Percentiles rank a stretch among this genome's conserved stretches.
Evolutionary conservation across 2,329 filamentous ascomycete genomes (phyloP).

Genomic region (Fusarium falciforme): DNA sequence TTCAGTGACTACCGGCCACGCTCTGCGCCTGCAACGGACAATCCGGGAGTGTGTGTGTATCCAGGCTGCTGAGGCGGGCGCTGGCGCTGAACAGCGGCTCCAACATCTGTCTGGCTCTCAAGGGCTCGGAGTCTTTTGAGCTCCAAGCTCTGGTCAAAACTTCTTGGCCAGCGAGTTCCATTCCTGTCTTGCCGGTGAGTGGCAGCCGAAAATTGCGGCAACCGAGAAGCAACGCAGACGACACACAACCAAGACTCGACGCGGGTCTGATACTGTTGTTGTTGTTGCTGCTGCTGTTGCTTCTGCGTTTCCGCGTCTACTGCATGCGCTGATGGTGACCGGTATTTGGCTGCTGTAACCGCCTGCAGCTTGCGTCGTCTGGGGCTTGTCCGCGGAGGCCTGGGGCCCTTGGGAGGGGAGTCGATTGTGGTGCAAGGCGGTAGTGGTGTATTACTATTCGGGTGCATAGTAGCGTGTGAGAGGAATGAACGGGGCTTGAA

Average conservation of each 20-base stretch:
- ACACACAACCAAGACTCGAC: not conserved
- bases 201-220: slow-evolving; percentile 11
- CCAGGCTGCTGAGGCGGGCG: slow-evolving; percentile 25
- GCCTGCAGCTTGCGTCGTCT: slow-evolving; percentile 1
- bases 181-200: slow-evolving; percentile 13
- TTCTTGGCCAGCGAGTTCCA: slow-evolving; percentile 19
- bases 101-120: slow-evolving; percentile 9
- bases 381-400: not conserved
- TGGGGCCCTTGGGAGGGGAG: slow-evolving; percentile 2
- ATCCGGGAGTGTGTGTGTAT: slow-evolving; percentile 35
- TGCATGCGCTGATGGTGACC: not conserved
- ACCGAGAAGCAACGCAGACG: not conserved
- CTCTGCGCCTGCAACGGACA: slow-evolving; percentile 11
- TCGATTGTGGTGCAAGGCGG: slow-evolving; percentile 4
- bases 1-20: slow-evolving; percentile 32
- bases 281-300: not conserved
- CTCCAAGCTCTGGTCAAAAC: slow-evolving; percentile 12
- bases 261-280: not conserved
- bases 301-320: not conserved
- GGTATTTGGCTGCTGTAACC: slow-evolving; percentile 1
- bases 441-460: not conserved
- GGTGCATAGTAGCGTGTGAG: slow-evolving; percentile 1
- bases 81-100: slow-evolving; percentile 37
- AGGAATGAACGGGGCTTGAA: slow-evolving; percentile 32
- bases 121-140: not conserved